Evolutionary conservation across 768 basidiomycete genomes (phyloP).

Genomic region (Candolleomyces efflorescens): DNA sequence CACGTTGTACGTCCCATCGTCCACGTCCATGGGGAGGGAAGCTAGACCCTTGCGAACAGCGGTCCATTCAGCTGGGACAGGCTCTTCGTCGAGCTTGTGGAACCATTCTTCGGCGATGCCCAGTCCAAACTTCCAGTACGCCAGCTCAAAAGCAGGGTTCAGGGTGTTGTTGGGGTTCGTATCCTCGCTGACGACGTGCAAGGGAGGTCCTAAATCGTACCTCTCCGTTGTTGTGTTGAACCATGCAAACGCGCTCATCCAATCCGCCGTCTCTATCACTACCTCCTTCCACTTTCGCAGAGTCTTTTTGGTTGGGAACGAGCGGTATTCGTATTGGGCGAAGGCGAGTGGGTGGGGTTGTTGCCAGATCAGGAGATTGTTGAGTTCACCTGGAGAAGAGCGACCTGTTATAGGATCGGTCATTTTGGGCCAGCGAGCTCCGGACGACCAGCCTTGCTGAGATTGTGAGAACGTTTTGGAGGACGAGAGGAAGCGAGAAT

Average conservation of each 20-base stretch:
- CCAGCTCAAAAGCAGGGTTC: conserved; percentile 56
- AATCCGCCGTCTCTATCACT: conserved; percentile 51
- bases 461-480: conserved; percentile 45
- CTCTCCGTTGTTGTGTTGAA: conserved; percentile 41
- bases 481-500: conserved; percentile 42
- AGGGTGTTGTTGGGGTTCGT: conserved; percentile 49
- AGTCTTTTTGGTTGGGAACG: conserved; percentile 32
- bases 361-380: conserved; percentile 61
- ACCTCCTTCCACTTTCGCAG: conserved; percentile 49
- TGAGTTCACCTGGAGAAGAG: conserved; percentile 55
- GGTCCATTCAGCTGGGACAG: conserved; percentile 38
- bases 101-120: conserved; percentile 48
- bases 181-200: conserved; percentile 55
- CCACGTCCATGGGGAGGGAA: conserved; percentile 36
- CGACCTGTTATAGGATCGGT: conserved; percentile 51
- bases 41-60: conserved; percentile 43
- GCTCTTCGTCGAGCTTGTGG: conserved; percentile 30
- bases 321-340: conserved; percentile 53
- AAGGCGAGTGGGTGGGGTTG: conserved; percentile 58
- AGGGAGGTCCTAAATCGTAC: conserved; percentile 57
- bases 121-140: conserved; percentile 54
- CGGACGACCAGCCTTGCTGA: conserved; percentile 47
- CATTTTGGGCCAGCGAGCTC: conserved; percentile 66
- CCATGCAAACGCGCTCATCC: conserved; percentile 57
- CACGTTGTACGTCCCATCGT: conserved; percentile 47